Conservation (phyloP, 148 eudicot species). For the Agrostemma githago region DNA sequence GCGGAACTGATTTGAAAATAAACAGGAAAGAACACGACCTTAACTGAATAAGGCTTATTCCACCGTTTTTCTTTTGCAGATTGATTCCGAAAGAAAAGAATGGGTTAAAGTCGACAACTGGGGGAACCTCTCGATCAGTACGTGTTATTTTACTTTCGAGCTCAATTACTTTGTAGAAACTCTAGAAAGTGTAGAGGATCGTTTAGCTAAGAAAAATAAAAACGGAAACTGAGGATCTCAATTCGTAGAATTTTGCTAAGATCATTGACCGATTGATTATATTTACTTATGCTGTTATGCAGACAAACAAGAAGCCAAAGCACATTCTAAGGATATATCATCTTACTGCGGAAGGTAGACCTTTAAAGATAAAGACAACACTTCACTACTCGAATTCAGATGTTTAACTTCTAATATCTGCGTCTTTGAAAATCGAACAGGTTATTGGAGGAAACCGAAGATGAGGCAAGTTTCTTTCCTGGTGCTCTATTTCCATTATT, state of each 20-base stretch:
- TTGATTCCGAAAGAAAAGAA: constrained; percentile 39
- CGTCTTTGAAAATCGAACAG: constrained; percentile 34
- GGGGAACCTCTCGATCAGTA: constrained; percentile 74
- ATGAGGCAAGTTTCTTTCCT: constrained; percentile 52
- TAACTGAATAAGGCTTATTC: constrained; percentile 3
- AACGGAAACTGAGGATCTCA: too few relatives aligned
- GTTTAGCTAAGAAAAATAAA: too few relatives aligned
- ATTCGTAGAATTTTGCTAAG: neutral
- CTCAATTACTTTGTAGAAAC: constrained; percentile 11
- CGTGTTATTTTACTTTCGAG: constrained; percentile 22
- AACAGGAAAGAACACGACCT: too few relatives aligned
- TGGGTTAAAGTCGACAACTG: constrained; percentile 81
- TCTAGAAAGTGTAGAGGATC: too few relatives aligned
- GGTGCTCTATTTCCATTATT: constrained; percentile 6
- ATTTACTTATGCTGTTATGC: constrained; percentile 32
- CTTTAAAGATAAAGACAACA: neutral
- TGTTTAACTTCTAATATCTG: constrained; percentile 4
- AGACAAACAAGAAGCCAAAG: constrained; percentile 94
- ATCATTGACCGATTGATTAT: constrained; percentile 2
- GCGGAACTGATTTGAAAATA: too few relatives aligned
- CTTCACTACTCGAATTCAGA: neutral
- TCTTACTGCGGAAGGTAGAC: constrained; percentile 91
- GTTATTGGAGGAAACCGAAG: constrained; percentile 96
- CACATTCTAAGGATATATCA: constrained; percentile 88
- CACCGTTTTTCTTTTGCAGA: constrained; percentile 36